Base-by-base conservation (phyloP, 192 early-diverging fungal genomes). In the Phlyctochytrium planicorne region DNA sequence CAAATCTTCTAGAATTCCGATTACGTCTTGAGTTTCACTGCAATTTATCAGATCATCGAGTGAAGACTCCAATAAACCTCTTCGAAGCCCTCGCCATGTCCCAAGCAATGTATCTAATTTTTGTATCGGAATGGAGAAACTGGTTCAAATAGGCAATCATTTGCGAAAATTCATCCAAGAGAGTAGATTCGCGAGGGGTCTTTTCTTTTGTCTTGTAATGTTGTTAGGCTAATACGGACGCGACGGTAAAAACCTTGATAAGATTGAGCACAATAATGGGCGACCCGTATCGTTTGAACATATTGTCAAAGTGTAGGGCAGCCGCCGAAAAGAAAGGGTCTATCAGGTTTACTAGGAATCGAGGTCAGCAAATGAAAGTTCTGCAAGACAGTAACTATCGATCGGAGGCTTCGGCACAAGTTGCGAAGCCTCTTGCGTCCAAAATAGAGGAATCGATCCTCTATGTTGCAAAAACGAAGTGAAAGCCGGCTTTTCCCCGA, bases 81-180 rank as follows among this genome's bases (percentile, higher is more conserved):
- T 97, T 97, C 6, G 92, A 93, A 12, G 95, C 95, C 30, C 94
- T 76, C 25, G 97, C 95, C 97, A 99, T 99, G 76, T 99, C 97
- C 94, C 94, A 97, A 2, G 91, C 91, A 67, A 94, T 85, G 73
- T 99, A 97, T 62, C 85, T 77, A 53, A 98, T 91, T 68, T 88
- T 88, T 12, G 89, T 84, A 20, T 89, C 88, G 1, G 82, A 74
- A 0, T 92, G 92, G 56, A 99, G 68, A 60, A 93, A 93, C 73
- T 96, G 93, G 71, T 94, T 96, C 60, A 99, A 75, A 68, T 98
- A 98, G 2, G 79, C 73, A 30, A 98, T 81, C 2, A 89, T 80
- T 37, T 91, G 87, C 0, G 89, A 76, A 72, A 95, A 96, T 64
- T 98, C 93, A 52, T 91, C 87, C 27, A 93, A 81, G 10, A 99